Evolutionary conservation across 2,329 filamentous ascomycete species (phyloP).

Genomic region (Pseudonectria foliicola): DNA sequence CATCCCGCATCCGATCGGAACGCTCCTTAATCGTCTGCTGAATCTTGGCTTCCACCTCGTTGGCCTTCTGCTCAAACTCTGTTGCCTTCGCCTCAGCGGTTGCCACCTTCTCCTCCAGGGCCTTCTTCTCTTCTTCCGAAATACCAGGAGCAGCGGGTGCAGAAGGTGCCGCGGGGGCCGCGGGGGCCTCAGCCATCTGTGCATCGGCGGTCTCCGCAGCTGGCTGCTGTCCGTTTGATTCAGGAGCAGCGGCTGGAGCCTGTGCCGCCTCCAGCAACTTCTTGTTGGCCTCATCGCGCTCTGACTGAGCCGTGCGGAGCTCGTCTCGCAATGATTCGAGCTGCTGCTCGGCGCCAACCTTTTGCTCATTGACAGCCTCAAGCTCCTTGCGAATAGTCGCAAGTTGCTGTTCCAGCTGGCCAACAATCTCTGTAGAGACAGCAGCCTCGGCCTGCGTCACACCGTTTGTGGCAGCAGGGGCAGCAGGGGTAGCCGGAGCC

Average conservation of each 20-base stretch:
- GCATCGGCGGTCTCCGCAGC: constrained; percentile 11
- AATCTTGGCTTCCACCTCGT: constrained; percentile 57
- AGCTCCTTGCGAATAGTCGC: constrained; percentile 51
- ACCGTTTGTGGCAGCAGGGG: constrained; percentile 22
- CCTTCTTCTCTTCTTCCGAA: constrained; percentile 52
- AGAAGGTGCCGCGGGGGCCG: background rate
- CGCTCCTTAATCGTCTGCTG: constrained; percentile 55
- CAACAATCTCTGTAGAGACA: constrained; percentile 38
- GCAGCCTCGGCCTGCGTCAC: constrained; percentile 28
- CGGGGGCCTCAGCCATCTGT: constrained; percentile 8
- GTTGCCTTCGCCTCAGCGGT: constrained; percentile 54
- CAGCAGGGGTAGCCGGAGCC: constrained; percentile 32
- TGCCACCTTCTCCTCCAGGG: constrained; percentile 55
- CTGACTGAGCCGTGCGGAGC: constrained; percentile 53
- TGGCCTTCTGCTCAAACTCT: constrained; percentile 57
- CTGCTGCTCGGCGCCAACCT: constrained; percentile 59
- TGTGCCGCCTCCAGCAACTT: constrained; percentile 27
- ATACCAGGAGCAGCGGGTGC: constrained; percentile 17
- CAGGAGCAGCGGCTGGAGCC: background rate
- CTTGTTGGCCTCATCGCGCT: constrained; percentile 54
- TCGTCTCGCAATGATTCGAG: constrained; percentile 49
- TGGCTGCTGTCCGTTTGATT: constrained; percentile 1
- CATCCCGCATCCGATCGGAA: constrained; percentile 62
- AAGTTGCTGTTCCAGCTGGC: constrained; percentile 44
- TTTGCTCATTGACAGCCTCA: constrained; percentile 58